Evolutionary conservation across 2,329 filamentous ascomycete genomes (phyloP).

Genomic region (Alternaria ethzedia): DNA sequence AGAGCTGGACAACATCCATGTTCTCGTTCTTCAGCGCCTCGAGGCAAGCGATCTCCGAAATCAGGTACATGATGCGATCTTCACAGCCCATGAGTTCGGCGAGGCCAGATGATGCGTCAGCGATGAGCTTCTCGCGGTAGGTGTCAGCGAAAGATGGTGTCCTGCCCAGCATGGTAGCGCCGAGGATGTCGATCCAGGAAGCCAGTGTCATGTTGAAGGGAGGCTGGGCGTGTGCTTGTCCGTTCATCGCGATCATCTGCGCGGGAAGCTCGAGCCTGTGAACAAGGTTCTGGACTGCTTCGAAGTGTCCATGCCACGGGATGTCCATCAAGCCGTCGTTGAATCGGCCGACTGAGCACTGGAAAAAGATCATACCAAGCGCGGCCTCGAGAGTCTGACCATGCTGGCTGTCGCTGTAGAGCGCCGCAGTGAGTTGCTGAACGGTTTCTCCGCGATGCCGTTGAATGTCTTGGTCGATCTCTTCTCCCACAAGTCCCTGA

Average conservation of each 20-base stretch:
- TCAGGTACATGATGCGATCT: slow-evolving; percentile 95
- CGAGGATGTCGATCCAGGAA: slow-evolving; percentile 96
- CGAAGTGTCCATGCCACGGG: slow-evolving; percentile 96
- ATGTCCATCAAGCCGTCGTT: slow-evolving; percentile 89
- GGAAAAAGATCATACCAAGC: slow-evolving; percentile 94
- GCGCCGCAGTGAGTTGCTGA: slow-evolving; percentile 80
- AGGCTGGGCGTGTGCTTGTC: slow-evolving; percentile 66
- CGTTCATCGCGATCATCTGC: slow-evolving; percentile 64
- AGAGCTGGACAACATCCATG: slow-evolving; percentile 84
- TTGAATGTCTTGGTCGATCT: slow-evolving; percentile 89
- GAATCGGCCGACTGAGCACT: slow-evolving; percentile 85
- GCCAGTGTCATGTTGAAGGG: slow-evolving; percentile 96
- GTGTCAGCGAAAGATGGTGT: slow-evolving; percentile 89
- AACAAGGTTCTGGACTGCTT: slow-evolving; percentile 84
- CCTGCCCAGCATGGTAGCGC: slow-evolving; percentile 86
- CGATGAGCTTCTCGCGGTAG: slow-evolving; percentile 92
- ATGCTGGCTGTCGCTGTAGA: slow-evolving; percentile 81
- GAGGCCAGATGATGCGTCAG: slow-evolving; percentile 70
- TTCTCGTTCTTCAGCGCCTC: slow-evolving; percentile 81
- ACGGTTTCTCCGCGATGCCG: slow-evolving; percentile 90
- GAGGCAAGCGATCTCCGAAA: slow-evolving; percentile 95
- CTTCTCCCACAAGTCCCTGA: slow-evolving; percentile 68
- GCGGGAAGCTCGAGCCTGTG: slow-evolving; percentile 81
- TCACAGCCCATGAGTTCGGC: slow-evolving; percentile 97
- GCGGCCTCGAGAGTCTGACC: slow-evolving; percentile 90